phyloP scores from a whole-genome alignment of 2,329 filamentous ascomycete species.

The Fusarium coffeatum region DNA sequence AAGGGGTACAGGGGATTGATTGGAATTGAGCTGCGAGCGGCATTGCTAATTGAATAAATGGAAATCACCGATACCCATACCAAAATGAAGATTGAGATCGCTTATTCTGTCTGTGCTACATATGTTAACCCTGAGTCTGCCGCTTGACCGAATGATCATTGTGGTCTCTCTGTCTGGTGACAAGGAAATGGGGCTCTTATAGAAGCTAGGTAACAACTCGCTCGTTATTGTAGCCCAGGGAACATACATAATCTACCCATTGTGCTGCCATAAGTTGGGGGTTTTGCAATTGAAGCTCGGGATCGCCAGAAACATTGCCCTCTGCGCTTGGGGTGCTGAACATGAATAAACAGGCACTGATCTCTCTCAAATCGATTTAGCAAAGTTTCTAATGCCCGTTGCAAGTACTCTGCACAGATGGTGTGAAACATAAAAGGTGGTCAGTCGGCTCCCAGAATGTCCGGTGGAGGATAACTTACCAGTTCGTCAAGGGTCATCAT shows the following conservation, averaged over 20 bases:
- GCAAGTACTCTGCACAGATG: too few species aligned
- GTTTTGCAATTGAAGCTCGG: not conserved
- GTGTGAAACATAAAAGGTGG: too few species aligned
- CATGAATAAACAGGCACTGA: too few species aligned
- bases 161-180: not conserved
- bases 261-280: not conserved
- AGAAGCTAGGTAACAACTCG: not conserved
- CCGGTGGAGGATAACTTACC: too few species aligned
- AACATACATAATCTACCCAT: not conserved
- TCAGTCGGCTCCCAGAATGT: not conserved
- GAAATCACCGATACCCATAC: constrained; percentile 29
- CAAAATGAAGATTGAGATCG: constrained; percentile 27
- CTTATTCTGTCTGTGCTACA: not conserved
- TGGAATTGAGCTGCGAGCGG: constrained; percentile 32
- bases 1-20: not conserved
- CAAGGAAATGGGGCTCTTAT: not conserved
- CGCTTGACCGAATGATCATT: not conserved
- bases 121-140: too few species aligned
- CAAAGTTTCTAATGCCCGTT: too few species aligned
- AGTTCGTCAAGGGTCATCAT: too few species aligned
- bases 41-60: constrained; percentile 39
- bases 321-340: too few species aligned
- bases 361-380: too few species aligned
- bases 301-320: not conserved
- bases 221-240: not conserved